Evolutionary conservation across 1,284 basidiomycete species (phyloP), one percentile per base, ranked within the genome.

Genomic region (Puccinia hordei): DNA sequence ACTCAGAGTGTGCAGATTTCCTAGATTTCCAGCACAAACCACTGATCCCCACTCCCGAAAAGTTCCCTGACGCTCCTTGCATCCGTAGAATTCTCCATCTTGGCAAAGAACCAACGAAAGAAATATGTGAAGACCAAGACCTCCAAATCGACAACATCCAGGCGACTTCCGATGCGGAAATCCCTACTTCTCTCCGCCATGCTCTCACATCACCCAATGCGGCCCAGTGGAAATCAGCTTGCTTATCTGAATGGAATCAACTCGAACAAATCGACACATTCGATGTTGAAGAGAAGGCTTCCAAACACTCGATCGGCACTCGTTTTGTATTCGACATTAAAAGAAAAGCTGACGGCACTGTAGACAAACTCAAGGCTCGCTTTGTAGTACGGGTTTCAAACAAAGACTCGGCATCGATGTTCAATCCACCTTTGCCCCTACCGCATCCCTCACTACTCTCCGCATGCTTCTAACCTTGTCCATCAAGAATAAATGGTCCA

Each of bases 331-430:
- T 66, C 41, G 65, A 66, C 35, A 59, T 59, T 22, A 59, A 59
- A 59, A 10, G 57, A n/a, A 59, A 59, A 59, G 10, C 65, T 8
- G 65, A 68, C 12, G 65, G 33, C 5, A 41, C 65, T 4, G 27
- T 46, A 1, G 41, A 38, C 24, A 38, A 41, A 17, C 35, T 68
- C 30, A 68, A 68, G 41, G 65, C 65, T 8, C 4, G 65, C 5
- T 68, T 68, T 68, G 65, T 68, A 19, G 65, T 38, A 12, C 33
- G 41, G 10, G 65, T n/a, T 68, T 68, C 41, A 30, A 68, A 38
- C 65, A 68, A 19, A 5, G 65, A 33, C 8, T 38, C 17, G 65
- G 65, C 17, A 12, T 38, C 35, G 65, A 68, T 22, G 24, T n/a
- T 24, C 4, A 38, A 5, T 38, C 33, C 8, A 68, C 65, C 4